These are phyloP conservation scores for Trichoderma reesei DNA, from an alignment of 495 filamentous ascomycete genomes.

Conservation along the genomic window DNA sequence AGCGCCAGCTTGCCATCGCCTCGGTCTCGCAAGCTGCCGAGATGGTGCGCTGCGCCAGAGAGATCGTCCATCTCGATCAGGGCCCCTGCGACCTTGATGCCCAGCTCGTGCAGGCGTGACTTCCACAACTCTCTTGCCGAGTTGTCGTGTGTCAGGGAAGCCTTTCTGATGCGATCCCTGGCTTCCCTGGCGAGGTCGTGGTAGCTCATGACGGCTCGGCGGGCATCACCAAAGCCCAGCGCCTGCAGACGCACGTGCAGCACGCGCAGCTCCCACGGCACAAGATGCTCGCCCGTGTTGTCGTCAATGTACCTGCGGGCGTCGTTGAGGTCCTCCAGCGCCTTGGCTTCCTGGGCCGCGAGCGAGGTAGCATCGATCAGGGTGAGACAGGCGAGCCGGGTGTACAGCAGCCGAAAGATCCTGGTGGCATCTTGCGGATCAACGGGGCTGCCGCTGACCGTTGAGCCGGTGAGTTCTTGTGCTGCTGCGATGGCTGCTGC, in stretches of 20 bases:
- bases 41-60: slow-evolving; percentile 59
- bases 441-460: slow-evolving; percentile 22
- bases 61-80: slow-evolving; percentile 89
- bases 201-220: slow-evolving; percentile 76
- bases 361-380: slow-evolving; percentile 57
- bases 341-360: slow-evolving; percentile 78
- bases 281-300: slow-evolving; percentile 45
- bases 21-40: slow-evolving; percentile 37
- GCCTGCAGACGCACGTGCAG: slow-evolving; percentile 74
- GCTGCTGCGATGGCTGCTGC: slow-evolving; percentile 65
- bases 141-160: slow-evolving; percentile 26
- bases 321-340: slow-evolving; percentile 68
- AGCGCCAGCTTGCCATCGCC: slow-evolving; percentile 27
- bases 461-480: slow-evolving; percentile 49
- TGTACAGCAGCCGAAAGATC: slow-evolving; percentile 73
- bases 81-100: slow-evolving; percentile 66
- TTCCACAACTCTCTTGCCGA: slow-evolving; percentile 54
- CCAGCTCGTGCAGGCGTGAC: slow-evolving; percentile 58
- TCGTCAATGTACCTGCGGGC: slow-evolving; percentile 54
- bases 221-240: slow-evolving; percentile 70
- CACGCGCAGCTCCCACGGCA: slow-evolving; percentile 81
- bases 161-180: slow-evolving; percentile 39
- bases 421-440: slow-evolving; percentile 45
- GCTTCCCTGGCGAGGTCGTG: slow-evolving; percentile 81
- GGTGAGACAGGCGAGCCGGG: slow-evolving; percentile 71